phyloP scores from a whole-genome alignment of 352 stramenopile genomes.

The Aphanomyces stellatus region DNA sequence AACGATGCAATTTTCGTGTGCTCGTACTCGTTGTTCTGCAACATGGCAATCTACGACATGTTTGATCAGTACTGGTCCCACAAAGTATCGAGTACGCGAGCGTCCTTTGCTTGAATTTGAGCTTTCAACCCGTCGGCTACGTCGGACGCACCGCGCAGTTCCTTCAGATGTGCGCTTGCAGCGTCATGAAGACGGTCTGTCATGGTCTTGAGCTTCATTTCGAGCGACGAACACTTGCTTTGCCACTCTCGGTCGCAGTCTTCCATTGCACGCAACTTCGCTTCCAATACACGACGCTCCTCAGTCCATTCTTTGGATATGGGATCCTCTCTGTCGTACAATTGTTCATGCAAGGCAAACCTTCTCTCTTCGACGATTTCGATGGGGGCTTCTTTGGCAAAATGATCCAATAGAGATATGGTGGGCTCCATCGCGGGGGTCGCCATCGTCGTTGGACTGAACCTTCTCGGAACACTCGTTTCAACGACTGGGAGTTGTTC shows the following conservation, averaged over 20 bases:
- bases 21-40: not conserved
- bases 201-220: slow-evolving; percentile 3
- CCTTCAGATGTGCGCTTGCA: not conserved
- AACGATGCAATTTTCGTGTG: not conserved
- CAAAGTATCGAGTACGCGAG: not conserved
- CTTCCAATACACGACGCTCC: not conserved
- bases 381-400: not conserved
- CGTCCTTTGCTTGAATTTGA: not conserved
- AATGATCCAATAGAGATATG: no score
- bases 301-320: not conserved
- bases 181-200: not conserved
- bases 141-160: not conserved
- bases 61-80: no score
- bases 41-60: no score
- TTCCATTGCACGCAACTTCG: not conserved
- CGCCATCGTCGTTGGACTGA: not conserved
- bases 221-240: not conserved
- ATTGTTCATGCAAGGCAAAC: no score
- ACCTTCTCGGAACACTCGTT: no score
- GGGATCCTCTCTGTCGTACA: no score
- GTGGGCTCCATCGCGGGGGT: not conserved
- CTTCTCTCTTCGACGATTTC: no score
- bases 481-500: not conserved
- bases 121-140: not conserved
- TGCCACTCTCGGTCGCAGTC: not conserved